These are phyloP conservation scores for Wickerhamiella vanderwaltii DNA, from an alignment of 805 yeast genomes.

Conservation along the genomic window DNA sequence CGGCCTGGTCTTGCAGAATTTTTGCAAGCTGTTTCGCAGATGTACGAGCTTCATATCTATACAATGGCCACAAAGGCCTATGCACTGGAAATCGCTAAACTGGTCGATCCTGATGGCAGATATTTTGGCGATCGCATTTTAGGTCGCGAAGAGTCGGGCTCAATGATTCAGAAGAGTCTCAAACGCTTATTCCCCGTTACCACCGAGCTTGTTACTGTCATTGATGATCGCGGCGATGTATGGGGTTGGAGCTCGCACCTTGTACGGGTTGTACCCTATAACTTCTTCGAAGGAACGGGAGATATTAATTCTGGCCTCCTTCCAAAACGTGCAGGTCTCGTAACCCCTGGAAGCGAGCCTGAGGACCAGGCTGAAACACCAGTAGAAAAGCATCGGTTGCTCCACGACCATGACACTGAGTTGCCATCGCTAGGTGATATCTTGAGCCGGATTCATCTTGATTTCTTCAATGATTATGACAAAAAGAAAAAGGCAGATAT, in stretches of 20 bases:
- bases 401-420: slow-evolving; percentile 71
- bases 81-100: slow-evolving; percentile 77
- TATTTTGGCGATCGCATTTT: slow-evolving; percentile 85
- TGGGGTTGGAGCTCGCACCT: slow-evolving; percentile 96
- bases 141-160: slow-evolving; percentile 90
- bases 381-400: no score
- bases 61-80: slow-evolving; percentile 97
- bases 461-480: slow-evolving; percentile 37
- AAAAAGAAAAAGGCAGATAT: slow-evolving; percentile 22
- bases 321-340: slow-evolving; percentile 49
- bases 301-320: slow-evolving; percentile 88
- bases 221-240: slow-evolving; percentile 96
- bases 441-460: slow-evolving; percentile 48
- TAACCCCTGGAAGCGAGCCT: slow-evolving; percentile 19
- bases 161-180: slow-evolving; percentile 75
- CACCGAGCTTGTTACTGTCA: slow-evolving; percentile 89
- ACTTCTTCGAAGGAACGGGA: slow-evolving; percentile 92
- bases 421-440: slow-evolving; percentile 50
- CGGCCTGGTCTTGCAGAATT: slow-evolving; percentile 79
- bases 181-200: slow-evolving; percentile 88
- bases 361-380: background rate
- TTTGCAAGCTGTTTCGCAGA: slow-evolving; percentile 45
- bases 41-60: slow-evolving; percentile 85
- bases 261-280: slow-evolving; percentile 88
- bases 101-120: slow-evolving; percentile 79